Percentiles rank a stretch among this genome's conserved stretches.
These are phyloP conservation scores for Globisporangium paddicum DNA, from an alignment of 352 stramenopile species.

Conservation along the genomic window DNA sequence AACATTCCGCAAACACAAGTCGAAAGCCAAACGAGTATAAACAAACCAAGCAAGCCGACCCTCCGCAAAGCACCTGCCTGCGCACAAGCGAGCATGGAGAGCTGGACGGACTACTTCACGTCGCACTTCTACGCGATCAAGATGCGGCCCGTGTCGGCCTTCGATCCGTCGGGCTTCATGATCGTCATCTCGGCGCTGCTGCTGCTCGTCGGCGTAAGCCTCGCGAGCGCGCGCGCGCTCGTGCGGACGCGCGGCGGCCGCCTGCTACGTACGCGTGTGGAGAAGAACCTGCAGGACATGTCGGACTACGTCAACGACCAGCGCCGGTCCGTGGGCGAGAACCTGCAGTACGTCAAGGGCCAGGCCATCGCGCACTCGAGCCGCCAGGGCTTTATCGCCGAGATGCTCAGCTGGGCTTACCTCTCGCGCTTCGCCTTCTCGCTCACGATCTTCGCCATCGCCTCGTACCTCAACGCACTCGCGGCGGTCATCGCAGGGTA, in stretches of 20 bases:
- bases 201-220: slow-evolving; percentile 62
- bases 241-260: slow-evolving; percentile 27
- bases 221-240: slow-evolving; percentile 41
- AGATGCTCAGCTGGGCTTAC: slow-evolving; percentile 88
- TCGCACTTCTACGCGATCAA: slow-evolving; percentile 86
- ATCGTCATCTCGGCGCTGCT: slow-evolving; percentile 71
- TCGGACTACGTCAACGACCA: slow-evolving; percentile 60
- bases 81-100: slow-evolving; percentile 46
- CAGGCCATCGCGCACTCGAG: slow-evolving; percentile 29
- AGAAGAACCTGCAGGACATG: slow-evolving; percentile 77
- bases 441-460: slow-evolving; percentile 61
- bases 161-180: slow-evolving; percentile 84
- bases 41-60: neutral
- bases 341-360: slow-evolving; percentile 65
- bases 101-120: slow-evolving; percentile 70
- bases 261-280: slow-evolving; percentile 46
- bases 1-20: neutral
- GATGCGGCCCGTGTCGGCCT: slow-evolving; percentile 77
- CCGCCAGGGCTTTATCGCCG: slow-evolving; percentile 78
- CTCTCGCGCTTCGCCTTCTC: slow-evolving; percentile 80
- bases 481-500: slow-evolving; percentile 68
- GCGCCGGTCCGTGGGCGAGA: slow-evolving; percentile 43
- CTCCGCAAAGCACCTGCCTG: neutral
- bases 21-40: neutral
- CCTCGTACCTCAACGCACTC: slow-evolving; percentile 82